These are phyloP conservation scores for Hordeum pubiflorum DNA, from an alignment of 202 grass and related monocot species.

Conservation along the genomic window DNA sequence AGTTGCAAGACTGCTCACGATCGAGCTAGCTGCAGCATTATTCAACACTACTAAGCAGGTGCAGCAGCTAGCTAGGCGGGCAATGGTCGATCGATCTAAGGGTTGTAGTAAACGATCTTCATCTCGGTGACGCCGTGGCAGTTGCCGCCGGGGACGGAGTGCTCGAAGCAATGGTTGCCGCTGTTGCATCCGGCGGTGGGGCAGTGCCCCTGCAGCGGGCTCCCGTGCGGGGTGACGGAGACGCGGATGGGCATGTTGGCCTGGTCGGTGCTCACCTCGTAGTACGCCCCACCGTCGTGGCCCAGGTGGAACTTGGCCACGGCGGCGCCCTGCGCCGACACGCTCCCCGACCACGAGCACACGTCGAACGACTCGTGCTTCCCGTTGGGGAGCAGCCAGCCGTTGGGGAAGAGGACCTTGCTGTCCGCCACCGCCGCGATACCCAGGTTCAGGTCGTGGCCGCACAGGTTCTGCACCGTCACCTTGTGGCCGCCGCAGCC, in stretches of 20 bases:
- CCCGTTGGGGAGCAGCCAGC: constrained; percentile 6
- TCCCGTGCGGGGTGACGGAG: constrained; percentile 15
- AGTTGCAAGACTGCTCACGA: not conserved
- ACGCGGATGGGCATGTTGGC: not conserved
- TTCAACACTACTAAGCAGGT: not conserved
- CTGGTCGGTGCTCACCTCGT: constrained; percentile 18
- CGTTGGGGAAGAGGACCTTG: constrained; percentile 2
- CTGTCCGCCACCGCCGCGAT: not conserved
- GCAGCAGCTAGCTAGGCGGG: not conserved
- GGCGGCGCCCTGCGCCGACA: constrained; percentile 1
- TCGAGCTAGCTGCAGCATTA: not conserved
- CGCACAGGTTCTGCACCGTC: constrained; percentile 25
- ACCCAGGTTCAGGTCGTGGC: not conserved
- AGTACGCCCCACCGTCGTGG: constrained; percentile 36
- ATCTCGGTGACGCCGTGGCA: constrained; percentile 36
- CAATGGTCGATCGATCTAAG: not conserved
- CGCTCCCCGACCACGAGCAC: constrained; percentile 27
- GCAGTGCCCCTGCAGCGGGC: constrained; percentile 17
- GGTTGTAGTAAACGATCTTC: constrained; percentile 36
- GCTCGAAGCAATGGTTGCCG: not conserved
- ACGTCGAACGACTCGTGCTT: constrained; percentile 34
- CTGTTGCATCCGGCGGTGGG: constrained; percentile 28
- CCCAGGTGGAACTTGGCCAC: constrained; percentile 35
- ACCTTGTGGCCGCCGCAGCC: constrained; percentile 4
- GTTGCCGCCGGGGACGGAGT: constrained; percentile 8